Conservation (phyloP, 345 rosid genomes). For the Brassica cretica region DNA sequence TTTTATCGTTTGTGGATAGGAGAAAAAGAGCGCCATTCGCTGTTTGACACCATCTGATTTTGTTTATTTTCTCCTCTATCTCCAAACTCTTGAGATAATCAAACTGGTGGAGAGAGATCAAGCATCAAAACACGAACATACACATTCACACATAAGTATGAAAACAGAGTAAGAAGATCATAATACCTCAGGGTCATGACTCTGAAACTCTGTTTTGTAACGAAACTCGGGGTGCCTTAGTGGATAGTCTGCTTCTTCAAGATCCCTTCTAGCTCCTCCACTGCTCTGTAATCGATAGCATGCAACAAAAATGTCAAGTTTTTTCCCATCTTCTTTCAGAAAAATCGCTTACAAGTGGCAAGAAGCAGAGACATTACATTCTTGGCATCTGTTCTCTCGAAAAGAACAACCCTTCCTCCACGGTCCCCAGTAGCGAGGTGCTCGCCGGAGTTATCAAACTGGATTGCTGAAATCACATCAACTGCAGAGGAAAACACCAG, state of each 20-base stretch:
- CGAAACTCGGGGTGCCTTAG: constrained; percentile 78
- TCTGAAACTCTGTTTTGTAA: constrained; percentile 90
- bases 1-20: constrained; percentile 69
- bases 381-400: constrained; percentile 73
- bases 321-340: not conserved
- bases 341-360: not conserved
- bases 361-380: constrained; percentile 53
- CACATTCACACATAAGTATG: not conserved
- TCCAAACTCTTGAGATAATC: constrained; percentile 98
- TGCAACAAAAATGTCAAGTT: constrained; percentile 16
- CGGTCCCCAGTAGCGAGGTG: constrained; percentile 97
- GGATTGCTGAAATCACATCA: constrained; percentile 87
- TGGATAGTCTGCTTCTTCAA: constrained; percentile 66
- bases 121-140: not conserved
- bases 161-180: constrained; percentile 12
- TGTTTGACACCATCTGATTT: constrained; percentile 90
- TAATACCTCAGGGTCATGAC: constrained; percentile 92
- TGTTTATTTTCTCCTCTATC: constrained; percentile 97
- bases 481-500: constrained; percentile 53
- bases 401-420: constrained; percentile 94
- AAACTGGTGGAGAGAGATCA: constrained; percentile 50
- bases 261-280: constrained; percentile 61
- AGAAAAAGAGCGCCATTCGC: constrained; percentile 84
- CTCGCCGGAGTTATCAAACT: constrained; percentile 77
- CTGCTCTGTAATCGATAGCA: constrained; percentile 51